phyloP scores from a whole-genome alignment of 441 rosid genomes.

The Pelargonium australe region DNA sequence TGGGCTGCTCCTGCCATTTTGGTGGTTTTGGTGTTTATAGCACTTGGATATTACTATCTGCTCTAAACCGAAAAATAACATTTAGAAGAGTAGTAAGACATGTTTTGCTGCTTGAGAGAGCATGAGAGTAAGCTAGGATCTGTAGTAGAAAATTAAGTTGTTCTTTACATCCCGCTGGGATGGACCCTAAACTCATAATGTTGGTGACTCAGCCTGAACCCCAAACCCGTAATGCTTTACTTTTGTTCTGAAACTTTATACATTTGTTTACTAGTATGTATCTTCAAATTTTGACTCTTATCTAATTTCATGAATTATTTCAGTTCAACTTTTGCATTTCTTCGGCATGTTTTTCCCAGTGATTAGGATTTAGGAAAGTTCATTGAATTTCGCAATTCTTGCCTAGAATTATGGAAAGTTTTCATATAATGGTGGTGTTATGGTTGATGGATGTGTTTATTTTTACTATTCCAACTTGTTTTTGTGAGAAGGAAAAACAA shows the following conservation, averaged over 20 bases:
- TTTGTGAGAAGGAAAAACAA: no score
- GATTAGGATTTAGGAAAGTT: no score
- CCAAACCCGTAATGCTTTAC: neutral
- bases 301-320: no score
- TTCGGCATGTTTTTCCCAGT: no score
- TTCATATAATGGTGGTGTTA: no score
- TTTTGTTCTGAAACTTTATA: neutral
- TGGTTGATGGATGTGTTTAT: no score
- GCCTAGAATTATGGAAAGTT: no score
- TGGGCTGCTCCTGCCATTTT: slow-evolving; percentile 54
- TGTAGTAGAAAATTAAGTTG: neutral
- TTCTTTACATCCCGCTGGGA: neutral
- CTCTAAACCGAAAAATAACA: slow-evolving; percentile 3
- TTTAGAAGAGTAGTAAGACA: neutral
- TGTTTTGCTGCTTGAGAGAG: neutral
- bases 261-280: neutral
- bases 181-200: slow-evolving; percentile 6
- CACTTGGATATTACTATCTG: slow-evolving; percentile 35
- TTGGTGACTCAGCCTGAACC: neutral
- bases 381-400: no score
- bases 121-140: neutral
- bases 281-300: no score
- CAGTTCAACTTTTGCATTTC: no score
- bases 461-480: no score
- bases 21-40: slow-evolving; percentile 34